Conservation (phyloP, 2,329 filamentous ascomycete species). For the Aspergillus sergii region DNA sequence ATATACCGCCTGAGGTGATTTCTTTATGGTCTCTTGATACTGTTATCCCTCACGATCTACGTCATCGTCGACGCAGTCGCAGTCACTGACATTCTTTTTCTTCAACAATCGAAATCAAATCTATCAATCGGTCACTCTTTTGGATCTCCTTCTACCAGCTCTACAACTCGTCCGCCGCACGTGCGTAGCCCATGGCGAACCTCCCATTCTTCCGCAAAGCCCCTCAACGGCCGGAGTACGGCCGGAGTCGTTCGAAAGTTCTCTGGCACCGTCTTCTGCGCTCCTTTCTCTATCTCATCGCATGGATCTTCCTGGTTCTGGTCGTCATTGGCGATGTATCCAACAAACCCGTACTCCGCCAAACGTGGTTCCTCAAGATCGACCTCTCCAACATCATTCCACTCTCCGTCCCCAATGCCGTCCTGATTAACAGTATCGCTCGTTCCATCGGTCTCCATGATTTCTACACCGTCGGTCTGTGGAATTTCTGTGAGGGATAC, state of each 20-base stretch:
- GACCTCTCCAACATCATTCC: constrained; percentile 82
- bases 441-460: constrained; percentile 85
- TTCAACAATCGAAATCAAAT: not conserved
- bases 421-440: constrained; percentile 83
- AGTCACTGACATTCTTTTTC: not conserved
- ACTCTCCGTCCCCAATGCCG: constrained; percentile 68
- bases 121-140: not conserved
- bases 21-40: not conserved
- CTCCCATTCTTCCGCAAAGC: constrained; percentile 31
- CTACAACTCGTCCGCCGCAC: not conserved
- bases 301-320: constrained; percentile 77
- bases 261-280: constrained; percentile 66
- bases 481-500: constrained; percentile 91
- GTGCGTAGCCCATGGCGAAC: constrained; percentile 25
- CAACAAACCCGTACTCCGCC: constrained; percentile 61
- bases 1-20: not conserved
- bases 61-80: not conserved
- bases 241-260: constrained; percentile 34
- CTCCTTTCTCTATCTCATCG: constrained; percentile 70
- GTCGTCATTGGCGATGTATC: constrained; percentile 77
- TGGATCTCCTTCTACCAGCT: too few species aligned
- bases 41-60: not conserved
- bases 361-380: constrained; percentile 83
- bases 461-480: constrained; percentile 90
- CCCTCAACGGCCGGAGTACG: constrained; percentile 28